Conservation (phyloP, 441 rosid species). For the Eugenia klotzschiana region DNA sequence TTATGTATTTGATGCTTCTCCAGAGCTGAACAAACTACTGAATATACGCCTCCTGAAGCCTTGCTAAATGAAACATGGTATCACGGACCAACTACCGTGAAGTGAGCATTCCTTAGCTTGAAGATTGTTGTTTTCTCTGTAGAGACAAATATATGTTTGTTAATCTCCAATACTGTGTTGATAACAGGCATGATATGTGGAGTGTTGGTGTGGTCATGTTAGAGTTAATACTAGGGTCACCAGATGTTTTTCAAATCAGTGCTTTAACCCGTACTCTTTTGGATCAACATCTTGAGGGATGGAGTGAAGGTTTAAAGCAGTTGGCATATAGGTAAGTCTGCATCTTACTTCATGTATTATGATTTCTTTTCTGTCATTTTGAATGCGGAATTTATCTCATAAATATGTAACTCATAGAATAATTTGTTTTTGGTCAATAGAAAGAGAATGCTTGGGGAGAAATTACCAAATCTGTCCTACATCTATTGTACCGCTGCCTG, state of each 20-base stretch:
- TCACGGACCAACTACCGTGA: slow-evolving; percentile 44
- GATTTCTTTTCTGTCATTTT: not conserved
- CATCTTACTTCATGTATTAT: not conserved
- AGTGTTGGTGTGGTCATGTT: slow-evolving; percentile 88
- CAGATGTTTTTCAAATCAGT: slow-evolving; percentile 75
- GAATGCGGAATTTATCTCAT: not conserved
- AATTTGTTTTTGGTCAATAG: not conserved
- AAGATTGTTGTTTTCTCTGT: not conserved
- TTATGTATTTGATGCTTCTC: slow-evolving; percentile 1
- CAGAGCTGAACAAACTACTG: slow-evolving; percentile 92
- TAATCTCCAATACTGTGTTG: not conserved
- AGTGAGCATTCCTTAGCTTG: slow-evolving; percentile 30
- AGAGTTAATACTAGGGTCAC: slow-evolving; percentile 88
- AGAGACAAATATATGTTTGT: not conserved
- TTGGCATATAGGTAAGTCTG: slow-evolving; percentile 63
- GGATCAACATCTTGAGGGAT: slow-evolving; percentile 76
- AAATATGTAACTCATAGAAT: not conserved
- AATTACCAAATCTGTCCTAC: not conserved
- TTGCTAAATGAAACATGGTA: slow-evolving; percentile 77
- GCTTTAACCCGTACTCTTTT: slow-evolving; percentile 59
- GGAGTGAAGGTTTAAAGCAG: slow-evolving; percentile 79
- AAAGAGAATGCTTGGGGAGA: not conserved
- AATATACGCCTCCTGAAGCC: slow-evolving; percentile 88
- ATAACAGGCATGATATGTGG: slow-evolving; percentile 90
- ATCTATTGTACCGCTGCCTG: not conserved